These are phyloP conservation scores for Catenaria anguillulae DNA, from an alignment of 371 early-diverging fungal genomes.

Conservation along the genomic window DNA sequence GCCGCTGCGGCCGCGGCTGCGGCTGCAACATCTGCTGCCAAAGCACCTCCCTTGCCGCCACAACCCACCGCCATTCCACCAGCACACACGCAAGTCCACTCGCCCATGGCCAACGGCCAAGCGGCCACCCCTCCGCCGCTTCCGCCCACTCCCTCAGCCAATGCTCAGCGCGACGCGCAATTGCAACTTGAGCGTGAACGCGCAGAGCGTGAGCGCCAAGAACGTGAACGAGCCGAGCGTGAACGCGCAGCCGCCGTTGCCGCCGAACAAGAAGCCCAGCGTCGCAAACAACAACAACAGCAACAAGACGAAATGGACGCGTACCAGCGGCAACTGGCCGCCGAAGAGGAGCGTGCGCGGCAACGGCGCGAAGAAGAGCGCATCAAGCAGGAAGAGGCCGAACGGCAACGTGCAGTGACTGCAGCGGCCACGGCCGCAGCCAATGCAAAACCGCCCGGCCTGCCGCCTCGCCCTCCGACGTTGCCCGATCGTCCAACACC, in stretches of 20 bases:
- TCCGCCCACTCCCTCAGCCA: slow-evolving; percentile 1
- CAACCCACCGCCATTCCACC: neutral
- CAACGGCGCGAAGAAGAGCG: slow-evolving; percentile 11
- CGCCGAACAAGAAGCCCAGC: neutral
- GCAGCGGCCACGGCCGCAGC: neutral
- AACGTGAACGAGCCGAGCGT: slow-evolving; percentile 19
- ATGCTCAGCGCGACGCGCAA: too few relatives aligned
- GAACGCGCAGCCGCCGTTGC: slow-evolving; percentile 7
- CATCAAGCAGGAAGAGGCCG: neutral
- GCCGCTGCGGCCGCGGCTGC: slow-evolving; percentile 6
- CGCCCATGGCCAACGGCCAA: neutral
- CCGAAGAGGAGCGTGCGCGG: slow-evolving; percentile 15
- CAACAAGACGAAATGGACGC: slow-evolving; percentile 16
- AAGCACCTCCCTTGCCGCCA: slow-evolving; percentile 5
- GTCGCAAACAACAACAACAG: slow-evolving; percentile 5
- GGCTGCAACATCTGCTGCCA: too few relatives aligned
- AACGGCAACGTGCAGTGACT: neutral
- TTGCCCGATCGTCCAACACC: slow-evolving; percentile 12
- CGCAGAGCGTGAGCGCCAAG: slow-evolving; percentile 10
- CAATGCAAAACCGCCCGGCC: neutral
- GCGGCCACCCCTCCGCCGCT: slow-evolving; percentile 7
- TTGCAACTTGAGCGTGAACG: too few relatives aligned
- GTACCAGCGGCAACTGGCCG: slow-evolving; percentile 24
- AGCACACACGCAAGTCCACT: too few relatives aligned
- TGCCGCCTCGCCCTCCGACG: neutral